Evolutionary conservation across 495 filamentous ascomycete genomes (phyloP), one percentile per base, ranked within the genome.

Genomic region (Tuber borchii): DNA sequence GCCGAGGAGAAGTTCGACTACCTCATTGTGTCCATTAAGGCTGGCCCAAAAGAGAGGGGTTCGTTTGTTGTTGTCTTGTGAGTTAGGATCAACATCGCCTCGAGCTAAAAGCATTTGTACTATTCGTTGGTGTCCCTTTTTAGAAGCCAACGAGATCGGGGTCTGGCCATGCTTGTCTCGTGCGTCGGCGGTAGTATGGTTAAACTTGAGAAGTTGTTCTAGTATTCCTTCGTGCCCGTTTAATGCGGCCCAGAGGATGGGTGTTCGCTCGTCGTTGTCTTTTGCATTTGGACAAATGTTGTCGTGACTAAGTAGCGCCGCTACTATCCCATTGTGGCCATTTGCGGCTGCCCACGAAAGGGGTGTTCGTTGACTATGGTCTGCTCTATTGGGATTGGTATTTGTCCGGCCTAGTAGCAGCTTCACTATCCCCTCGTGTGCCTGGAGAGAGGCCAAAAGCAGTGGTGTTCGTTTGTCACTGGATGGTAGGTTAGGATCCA

Each of bases 261-360:
- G 73, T 22, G 73, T 75, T 43, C 56, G 73, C 14, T 56, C 31
- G 14, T 72, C 69, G 12, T 76, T 61, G 51, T 78, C 76, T 34
- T 72, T 71, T 22, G 34, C 42, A 17, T 69, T n/a, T n/a, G 73
- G 37, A 37, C 37, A 26, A 22, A 42, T 70, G n/a, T 26, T 75
- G 12, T 72, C 40, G 37, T 76, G 51, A 48, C 72, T 39, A 44
- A 65, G 44, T 39, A 71, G 70, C n/a, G 40, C 68, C 45, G 76
- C 71, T 45, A 78, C 75, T 16, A 72, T 71, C 34, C 20, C 20
- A 26, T 78, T 65, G n/a, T 77, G 75, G 17, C 74, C 70, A 42
- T 71, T 43, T 6, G 42, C 40, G 20, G 51, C 71, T 17, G 74
- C 74, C 71, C 44, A 77, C 14, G 77, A 72, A 31, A 79, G 77